Base-by-base conservation (phyloP, 768 basidiomycete genomes). In the Amanita pseudoporphyria region DNA sequence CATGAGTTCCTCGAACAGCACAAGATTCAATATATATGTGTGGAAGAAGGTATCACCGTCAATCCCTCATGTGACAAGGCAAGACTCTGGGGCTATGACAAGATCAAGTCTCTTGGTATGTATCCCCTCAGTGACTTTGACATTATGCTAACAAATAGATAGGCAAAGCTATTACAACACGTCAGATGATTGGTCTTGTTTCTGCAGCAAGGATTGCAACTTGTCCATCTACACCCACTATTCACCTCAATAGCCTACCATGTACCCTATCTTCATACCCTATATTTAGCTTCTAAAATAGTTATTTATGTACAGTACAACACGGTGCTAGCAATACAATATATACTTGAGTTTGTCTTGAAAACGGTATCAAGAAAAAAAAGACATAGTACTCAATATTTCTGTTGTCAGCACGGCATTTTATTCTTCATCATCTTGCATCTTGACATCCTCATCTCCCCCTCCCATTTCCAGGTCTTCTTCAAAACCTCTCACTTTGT, bases 21-120 rank as follows among this genome's bases (percentile, higher is more conserved):
- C 52, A 64, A 78, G 55, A 84, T 94, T 54, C 88, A 94, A 64
- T 93, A 86, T 60, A 78, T 93, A 39, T 87, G 81, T 9, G 77
- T 93, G 53, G 89, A 94, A 59, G 91, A 93, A 65, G 85, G 86
- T 24, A 81, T 84, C 3, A 89, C 89, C 22, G 78, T 87, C 22
- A 77, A 83, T 54, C 84, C 83, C 9, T 67, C 71, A 14, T 78
- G 70, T 56, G 82, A 86, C 55, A 78, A 75, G 54, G 73, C 76
- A 43, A 67, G 82, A 52, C 56, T 84, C 36, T 84, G 79, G 61
- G 88, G 87, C 1, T 93, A 91, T 56, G 84, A 84, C 43, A 76
- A 79, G 51, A 71, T 84, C 54, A 92, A 72, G 55, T 61, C 60
- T 52, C 55, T 67, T 41, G 71, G 73, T 71, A 51, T 16, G 59